phyloP scores from a whole-genome alignment of 2,329 filamentous ascomycete species.

The Epicoccum sorghinum region DNA sequence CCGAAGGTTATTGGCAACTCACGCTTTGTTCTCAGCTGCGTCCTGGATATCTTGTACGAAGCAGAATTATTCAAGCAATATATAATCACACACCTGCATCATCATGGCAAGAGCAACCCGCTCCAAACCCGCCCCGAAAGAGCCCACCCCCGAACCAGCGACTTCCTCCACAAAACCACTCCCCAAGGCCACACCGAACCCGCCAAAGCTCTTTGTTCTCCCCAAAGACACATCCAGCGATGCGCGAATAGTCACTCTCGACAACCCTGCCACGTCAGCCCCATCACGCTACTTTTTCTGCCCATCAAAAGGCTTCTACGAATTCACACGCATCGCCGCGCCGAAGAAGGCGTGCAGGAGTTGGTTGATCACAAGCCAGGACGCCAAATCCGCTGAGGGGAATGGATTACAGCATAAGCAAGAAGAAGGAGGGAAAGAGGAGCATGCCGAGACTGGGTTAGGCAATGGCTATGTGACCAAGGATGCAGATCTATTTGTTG shows the following conservation, averaged over 20 bases:
- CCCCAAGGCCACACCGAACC: conserved; percentile 47
- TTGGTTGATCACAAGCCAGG: conserved; percentile 54
- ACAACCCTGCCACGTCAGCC: conserved; percentile 58
- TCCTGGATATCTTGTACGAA: too few relatives aligned
- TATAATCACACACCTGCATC: background rate
- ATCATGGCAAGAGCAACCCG: conserved; percentile 45
- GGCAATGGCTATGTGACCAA: conserved; percentile 64
- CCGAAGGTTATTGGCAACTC: background rate
- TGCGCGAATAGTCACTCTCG: conserved; percentile 62
- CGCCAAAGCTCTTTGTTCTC: conserved; percentile 63
- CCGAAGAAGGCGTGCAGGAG: conserved; percentile 59
- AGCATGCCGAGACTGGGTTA: conserved; percentile 7
- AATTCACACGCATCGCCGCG: conserved; percentile 64
- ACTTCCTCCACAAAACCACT: conserved; percentile 37
- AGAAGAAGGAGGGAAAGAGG: background rate
- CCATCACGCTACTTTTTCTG: conserved; percentile 64
- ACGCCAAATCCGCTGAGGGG: background rate
- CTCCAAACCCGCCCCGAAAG: conserved; percentile 36
- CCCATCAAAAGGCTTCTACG: conserved; percentile 63
- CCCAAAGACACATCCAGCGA: conserved; percentile 59
- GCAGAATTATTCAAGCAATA: background rate
- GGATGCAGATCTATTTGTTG: conserved; percentile 77
- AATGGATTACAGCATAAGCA: background rate
- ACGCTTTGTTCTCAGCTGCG: background rate
- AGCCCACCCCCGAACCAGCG: conserved; percentile 31